Evolutionary conservation across 805 yeast species (phyloP).

Genomic region (Cyberlindnera maritima): DNA sequence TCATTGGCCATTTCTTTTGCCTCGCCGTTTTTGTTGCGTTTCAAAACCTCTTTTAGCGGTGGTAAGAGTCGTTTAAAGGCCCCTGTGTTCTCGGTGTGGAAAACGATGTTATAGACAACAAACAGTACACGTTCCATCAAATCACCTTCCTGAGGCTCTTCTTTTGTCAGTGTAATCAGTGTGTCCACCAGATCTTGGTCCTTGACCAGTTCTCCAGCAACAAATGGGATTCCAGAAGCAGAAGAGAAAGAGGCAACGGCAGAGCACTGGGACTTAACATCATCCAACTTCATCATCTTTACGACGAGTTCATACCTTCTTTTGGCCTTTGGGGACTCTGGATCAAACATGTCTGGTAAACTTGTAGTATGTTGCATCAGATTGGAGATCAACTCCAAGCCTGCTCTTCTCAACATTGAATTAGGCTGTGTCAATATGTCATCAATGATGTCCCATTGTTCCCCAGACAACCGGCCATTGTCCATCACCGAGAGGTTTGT

Average conservation of each 20-base stretch:
- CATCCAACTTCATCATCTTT: conserved; percentile 38
- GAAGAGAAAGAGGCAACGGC: conserved; percentile 37
- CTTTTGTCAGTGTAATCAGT: conserved; percentile 24
- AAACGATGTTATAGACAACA: conserved; percentile 27
- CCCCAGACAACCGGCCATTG: conserved; percentile 32
- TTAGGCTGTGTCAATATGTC: conserved; percentile 43
- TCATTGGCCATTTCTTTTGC: conserved; percentile 19
- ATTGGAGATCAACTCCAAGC: conserved; percentile 65
- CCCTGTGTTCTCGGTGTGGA: conserved; percentile 24
- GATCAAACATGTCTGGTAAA: conserved; percentile 59
- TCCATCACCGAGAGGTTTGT: conserved; percentile 57
- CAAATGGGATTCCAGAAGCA: conserved; percentile 34
- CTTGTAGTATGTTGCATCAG: conserved; percentile 38
- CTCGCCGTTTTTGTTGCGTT: conserved; percentile 3
- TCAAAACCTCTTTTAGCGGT: neutral
- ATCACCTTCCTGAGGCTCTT: conserved; percentile 30
- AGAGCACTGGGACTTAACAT: conserved; percentile 40
- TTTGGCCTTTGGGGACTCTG: conserved; percentile 35
- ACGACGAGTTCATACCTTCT: conserved; percentile 41
- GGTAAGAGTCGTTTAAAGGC: neutral
- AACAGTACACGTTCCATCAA: conserved; percentile 33
- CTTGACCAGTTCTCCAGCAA: conserved; percentile 30
- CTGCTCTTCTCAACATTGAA: conserved; percentile 50
- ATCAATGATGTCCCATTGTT: conserved; percentile 46
- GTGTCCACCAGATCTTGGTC: conserved; percentile 27